Evolutionary conservation across 1,139 yeast species (phyloP).

Genomic region (Scheffersomyces quercinus): DNA sequence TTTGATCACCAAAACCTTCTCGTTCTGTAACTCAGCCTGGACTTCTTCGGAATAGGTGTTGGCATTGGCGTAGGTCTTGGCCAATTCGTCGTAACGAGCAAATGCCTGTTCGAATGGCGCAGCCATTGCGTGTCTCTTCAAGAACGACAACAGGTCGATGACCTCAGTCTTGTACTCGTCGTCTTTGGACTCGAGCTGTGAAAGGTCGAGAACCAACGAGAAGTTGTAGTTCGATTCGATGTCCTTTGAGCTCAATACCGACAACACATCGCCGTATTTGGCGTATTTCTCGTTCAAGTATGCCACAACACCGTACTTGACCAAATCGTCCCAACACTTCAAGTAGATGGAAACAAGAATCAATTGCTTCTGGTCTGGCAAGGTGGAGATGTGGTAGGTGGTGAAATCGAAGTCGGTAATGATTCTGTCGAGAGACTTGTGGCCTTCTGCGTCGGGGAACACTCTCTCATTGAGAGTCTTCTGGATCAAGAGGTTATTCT

Average conservation of each 20-base stretch:
- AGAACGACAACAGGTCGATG: constrained; percentile 64
- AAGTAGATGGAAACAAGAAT: constrained; percentile 69
- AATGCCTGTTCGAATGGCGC: constrained; percentile 93
- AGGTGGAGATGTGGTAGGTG: constrained; percentile 86
- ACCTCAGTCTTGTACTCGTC: constrained; percentile 52
- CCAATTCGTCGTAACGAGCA: constrained; percentile 69
- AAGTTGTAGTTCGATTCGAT: constrained; percentile 82
- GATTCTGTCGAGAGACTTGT: constrained; percentile 76
- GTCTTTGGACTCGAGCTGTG: constrained; percentile 34
- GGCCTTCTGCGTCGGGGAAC: constrained; percentile 28
- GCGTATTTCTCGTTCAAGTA: constrained; percentile 44
- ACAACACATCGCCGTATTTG: constrained; percentile 28
- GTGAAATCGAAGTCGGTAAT: constrained; percentile 96
- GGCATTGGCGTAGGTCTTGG: constrained; percentile 49
- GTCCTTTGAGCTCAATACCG: constrained; percentile 24
- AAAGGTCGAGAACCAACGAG: constrained; percentile 70
- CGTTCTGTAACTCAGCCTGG: constrained; percentile 49
- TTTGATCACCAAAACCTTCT: constrained; percentile 69
- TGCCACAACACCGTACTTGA: constrained; percentile 61
- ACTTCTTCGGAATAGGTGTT: constrained; percentile 53
- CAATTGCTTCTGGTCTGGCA: constrained; percentile 61
- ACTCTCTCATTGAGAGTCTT: constrained; percentile 43
- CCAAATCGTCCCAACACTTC: constrained; percentile 76
- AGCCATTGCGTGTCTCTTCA: constrained; percentile 86
- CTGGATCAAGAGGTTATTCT: constrained; percentile 42